phyloP scores from a whole-genome alignment of 306 rosid genomes.

The Glycyrrhiza uralensis region DNA sequence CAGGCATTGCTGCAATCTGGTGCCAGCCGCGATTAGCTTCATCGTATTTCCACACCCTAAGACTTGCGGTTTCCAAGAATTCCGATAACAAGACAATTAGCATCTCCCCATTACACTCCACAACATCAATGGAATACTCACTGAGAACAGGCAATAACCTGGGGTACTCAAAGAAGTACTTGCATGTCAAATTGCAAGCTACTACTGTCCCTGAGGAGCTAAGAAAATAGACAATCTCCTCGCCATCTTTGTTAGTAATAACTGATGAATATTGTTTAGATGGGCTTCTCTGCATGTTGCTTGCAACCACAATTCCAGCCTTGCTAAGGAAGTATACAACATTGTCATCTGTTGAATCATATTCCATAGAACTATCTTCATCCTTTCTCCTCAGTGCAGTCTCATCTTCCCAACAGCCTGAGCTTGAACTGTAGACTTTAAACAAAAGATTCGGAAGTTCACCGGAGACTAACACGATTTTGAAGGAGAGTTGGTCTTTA shows the following conservation, averaged over 20 bases:
- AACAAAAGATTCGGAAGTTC: slow-evolving; percentile 64
- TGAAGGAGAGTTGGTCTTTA: slow-evolving; percentile 34
- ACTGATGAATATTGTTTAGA: slow-evolving; percentile 89
- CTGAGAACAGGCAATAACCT: slow-evolving; percentile 70
- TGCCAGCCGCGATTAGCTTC: slow-evolving; percentile 64
- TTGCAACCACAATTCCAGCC: slow-evolving; percentile 83
- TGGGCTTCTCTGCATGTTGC: slow-evolving; percentile 91
- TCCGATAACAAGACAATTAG: slow-evolving; percentile 77
- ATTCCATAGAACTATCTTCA: slow-evolving; percentile 37
- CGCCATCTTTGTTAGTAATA: slow-evolving; percentile 48
- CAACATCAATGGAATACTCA: slow-evolving; percentile 88
- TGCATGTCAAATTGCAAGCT: slow-evolving; percentile 63
- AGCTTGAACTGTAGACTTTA: slow-evolving; percentile 49
- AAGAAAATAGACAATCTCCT: slow-evolving; percentile 65
- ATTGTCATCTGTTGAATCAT: slow-evolving; percentile 56
- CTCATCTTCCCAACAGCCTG: slow-evolving; percentile 70
- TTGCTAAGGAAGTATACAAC: slow-evolving; percentile 83
- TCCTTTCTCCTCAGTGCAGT: slow-evolving; percentile 38
- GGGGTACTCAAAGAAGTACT: slow-evolving; percentile 68
- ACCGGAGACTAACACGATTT: slow-evolving; percentile 69
- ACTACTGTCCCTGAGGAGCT: slow-evolving; percentile 74
- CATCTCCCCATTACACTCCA: slow-evolving; percentile 73
- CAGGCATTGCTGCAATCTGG: slow-evolving; percentile 83
- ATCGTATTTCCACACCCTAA: slow-evolving; percentile 70
- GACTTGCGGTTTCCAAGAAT: slow-evolving; percentile 73